A percentile compares a stretch with the other conserved stretches of the same genome.
These are phyloP conservation scores for Fragosphaeria purpurea DNA, from an alignment of 2,329 filamentous ascomycete genomes.

Conservation along the genomic window DNA sequence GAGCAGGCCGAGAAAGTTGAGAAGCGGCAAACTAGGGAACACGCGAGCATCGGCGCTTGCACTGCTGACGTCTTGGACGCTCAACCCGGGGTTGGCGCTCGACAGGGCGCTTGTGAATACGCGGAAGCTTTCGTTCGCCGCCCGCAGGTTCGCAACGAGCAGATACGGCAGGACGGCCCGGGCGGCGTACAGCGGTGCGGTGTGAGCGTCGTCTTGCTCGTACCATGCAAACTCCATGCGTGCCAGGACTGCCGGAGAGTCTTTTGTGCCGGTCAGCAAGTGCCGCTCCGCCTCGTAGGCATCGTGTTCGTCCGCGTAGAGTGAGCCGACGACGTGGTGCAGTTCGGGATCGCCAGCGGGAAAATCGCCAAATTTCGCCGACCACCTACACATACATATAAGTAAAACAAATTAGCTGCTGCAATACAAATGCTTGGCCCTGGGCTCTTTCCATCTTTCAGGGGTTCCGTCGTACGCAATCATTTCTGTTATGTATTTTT, in stretches of 20 bases:
- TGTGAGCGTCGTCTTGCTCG: slow-evolving; percentile 75
- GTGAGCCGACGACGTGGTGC: slow-evolving; percentile 78
- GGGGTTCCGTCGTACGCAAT: slow-evolving; percentile 46
- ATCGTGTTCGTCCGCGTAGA: slow-evolving; percentile 90
- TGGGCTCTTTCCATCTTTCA: no score
- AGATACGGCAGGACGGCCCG: slow-evolving; percentile 87
- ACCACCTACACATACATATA: slow-evolving; percentile 51
- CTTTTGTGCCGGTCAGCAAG: slow-evolving; percentile 76
- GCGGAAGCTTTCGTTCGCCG: slow-evolving; percentile 72
- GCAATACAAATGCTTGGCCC: no score
- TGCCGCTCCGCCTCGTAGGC: slow-evolving; percentile 90
- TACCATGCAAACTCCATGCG: slow-evolving; percentile 93
- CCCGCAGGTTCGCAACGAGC: slow-evolving; percentile 78
- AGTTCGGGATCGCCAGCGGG: slow-evolving; percentile 89
- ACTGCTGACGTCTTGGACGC: slow-evolving; percentile 71
- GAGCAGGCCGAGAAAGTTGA: slow-evolving; percentile 87
- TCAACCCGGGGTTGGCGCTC: slow-evolving; percentile 46
- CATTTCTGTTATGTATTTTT: slow-evolving; percentile 83
- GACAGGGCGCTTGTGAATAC: slow-evolving; percentile 61
- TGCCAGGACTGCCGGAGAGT: slow-evolving; percentile 71
- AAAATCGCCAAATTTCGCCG: slow-evolving; percentile 71
- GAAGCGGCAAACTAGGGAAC: slow-evolving; percentile 82
- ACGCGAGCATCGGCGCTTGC: slow-evolving; percentile 64
- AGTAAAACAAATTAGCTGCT: no score
- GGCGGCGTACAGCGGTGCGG: slow-evolving; percentile 74